Conservation (phyloP, 177 flowering plant genomes). For the Telopea speciosissima region DNA sequence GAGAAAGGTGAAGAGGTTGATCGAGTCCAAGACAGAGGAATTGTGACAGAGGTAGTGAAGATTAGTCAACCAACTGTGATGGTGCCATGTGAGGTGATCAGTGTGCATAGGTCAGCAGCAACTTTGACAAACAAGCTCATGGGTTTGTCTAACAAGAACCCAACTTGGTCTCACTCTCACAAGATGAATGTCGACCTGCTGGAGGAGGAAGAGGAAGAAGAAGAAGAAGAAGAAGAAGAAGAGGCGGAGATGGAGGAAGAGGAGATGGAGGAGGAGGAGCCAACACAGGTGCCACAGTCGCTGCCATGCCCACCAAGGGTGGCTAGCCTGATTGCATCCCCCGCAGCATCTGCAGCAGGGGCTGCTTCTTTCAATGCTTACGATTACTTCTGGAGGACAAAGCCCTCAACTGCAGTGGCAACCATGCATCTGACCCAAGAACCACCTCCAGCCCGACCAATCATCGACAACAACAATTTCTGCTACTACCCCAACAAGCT, state of each 20-base stretch:
- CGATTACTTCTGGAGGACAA: constrained; percentile 57
- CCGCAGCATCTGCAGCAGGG: constrained; percentile 6
- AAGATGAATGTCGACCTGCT: constrained; percentile 4
- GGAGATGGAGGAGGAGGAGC: constrained; percentile 12
- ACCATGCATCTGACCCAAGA: background rate
- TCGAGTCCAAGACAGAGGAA: constrained; percentile 3
- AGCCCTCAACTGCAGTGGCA: constrained; percentile 16
- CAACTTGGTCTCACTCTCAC: constrained; percentile 29
- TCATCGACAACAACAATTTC: constrained; percentile 3
- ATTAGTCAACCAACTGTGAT: constrained; percentile 6
- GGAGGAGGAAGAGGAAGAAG: no score
- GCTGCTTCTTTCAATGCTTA: constrained; percentile 47
- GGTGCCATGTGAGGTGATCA: constrained; percentile 24
- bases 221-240: no score
- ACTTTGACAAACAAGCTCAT: constrained; percentile 33
- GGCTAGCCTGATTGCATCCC: background rate
- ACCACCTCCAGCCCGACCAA: background rate
- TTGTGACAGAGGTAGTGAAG: constrained; percentile 17
- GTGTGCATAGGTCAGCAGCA: constrained; percentile 28
- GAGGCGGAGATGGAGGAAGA: constrained; percentile 7
- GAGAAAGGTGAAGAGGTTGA: no score
- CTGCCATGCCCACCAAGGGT: constrained; percentile 19
- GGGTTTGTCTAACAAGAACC: constrained; percentile 29
- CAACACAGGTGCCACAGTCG: constrained; percentile 24
- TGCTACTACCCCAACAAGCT: constrained; percentile 5